Percentiles rank a stretch among this genome's conserved stretches.
These are phyloP conservation scores for Trametes elegans DNA, from an alignment of 768 basidiomycete genomes.

Conservation along the genomic window DNA sequence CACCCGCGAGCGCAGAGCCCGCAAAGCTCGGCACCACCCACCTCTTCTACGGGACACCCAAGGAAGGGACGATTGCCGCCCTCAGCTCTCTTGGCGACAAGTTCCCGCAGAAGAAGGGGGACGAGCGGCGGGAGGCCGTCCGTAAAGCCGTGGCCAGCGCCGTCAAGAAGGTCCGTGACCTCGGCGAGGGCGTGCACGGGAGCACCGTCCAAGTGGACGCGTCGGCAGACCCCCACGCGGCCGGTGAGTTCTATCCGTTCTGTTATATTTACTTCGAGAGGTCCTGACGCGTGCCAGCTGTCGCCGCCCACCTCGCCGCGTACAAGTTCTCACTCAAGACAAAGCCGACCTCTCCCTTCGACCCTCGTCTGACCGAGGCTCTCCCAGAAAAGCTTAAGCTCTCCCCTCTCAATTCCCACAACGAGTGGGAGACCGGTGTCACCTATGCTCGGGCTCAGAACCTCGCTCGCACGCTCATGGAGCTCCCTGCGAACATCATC, in stretches of 20 bases:
- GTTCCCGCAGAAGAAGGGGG: slow-evolving; percentile 23
- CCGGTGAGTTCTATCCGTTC: slow-evolving; percentile 45
- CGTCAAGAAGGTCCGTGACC: slow-evolving; percentile 62
- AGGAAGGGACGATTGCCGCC: slow-evolving; percentile 21
- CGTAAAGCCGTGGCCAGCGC: slow-evolving; percentile 71
- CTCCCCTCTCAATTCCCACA: slow-evolving; percentile 40
- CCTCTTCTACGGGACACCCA: slow-evolving; percentile 48
- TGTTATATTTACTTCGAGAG: background rate
- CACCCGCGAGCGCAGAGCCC: slow-evolving; percentile 39
- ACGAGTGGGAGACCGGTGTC: slow-evolving; percentile 72
- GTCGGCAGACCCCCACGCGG: slow-evolving; percentile 69
- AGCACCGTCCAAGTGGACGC: slow-evolving; percentile 58
- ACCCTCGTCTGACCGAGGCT: slow-evolving; percentile 54
- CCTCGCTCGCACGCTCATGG: slow-evolving; percentile 80
- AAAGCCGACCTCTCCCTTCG: slow-evolving; percentile 59
- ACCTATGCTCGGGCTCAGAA: slow-evolving; percentile 79
- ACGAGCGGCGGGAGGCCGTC: slow-evolving; percentile 59
- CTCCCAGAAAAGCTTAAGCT: slow-evolving; percentile 51
- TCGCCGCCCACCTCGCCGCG: slow-evolving; percentile 71
- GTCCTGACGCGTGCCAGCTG: too few relatives aligned
- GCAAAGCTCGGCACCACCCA: slow-evolving; percentile 63
- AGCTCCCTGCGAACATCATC: slow-evolving; percentile 82
- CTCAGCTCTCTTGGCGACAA: slow-evolving; percentile 26
- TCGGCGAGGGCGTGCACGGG: slow-evolving; percentile 57
- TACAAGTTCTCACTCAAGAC: slow-evolving; percentile 84